phyloP scores from a whole-genome alignment of 306 rosid species.

The Medicago ruthenica region DNA sequence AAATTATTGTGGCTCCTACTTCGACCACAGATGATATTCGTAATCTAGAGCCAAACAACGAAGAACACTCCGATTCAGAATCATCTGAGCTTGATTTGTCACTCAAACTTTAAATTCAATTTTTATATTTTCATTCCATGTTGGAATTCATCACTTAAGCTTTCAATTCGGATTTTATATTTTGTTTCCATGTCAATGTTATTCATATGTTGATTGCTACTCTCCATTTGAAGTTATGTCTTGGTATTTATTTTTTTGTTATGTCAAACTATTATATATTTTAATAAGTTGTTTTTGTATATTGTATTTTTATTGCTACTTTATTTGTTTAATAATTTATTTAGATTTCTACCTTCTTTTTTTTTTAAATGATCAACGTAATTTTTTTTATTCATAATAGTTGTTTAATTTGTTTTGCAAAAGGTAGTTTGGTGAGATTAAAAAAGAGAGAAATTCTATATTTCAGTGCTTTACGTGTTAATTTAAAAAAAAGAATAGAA shows the following conservation, averaged over 20 bases:
- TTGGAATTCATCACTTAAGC: too few species aligned
- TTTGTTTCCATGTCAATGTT: not conserved
- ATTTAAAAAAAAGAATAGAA: too few species aligned
- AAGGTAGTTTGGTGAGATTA: too few species aligned
- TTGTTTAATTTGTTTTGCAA: not conserved
- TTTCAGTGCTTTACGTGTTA: too few species aligned
- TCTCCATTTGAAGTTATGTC: not conserved
- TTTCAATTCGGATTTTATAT: too few species aligned
- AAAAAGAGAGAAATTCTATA: too few species aligned
- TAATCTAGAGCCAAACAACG: not conserved
- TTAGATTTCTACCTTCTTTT: not conserved
- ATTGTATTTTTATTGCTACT: not conserved
- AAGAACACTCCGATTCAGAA: not conserved
- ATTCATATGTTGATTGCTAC: not conserved
- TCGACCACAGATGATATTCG: too few species aligned
- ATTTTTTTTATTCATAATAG: not conserved
- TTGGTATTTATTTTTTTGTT: not conserved
- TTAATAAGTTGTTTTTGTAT: not conserved
- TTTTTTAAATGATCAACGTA: not conserved
- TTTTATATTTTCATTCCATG: too few species aligned
- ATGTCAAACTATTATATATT: not conserved
- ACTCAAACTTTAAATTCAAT: slow-evolving; percentile 49
- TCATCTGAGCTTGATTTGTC: slow-evolving; percentile 54
- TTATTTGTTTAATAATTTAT: not conserved
- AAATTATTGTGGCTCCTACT: too few species aligned